phyloP scores from a whole-genome alignment of 805 yeast species.

The Alloascoidea hylecoeti region DNA sequence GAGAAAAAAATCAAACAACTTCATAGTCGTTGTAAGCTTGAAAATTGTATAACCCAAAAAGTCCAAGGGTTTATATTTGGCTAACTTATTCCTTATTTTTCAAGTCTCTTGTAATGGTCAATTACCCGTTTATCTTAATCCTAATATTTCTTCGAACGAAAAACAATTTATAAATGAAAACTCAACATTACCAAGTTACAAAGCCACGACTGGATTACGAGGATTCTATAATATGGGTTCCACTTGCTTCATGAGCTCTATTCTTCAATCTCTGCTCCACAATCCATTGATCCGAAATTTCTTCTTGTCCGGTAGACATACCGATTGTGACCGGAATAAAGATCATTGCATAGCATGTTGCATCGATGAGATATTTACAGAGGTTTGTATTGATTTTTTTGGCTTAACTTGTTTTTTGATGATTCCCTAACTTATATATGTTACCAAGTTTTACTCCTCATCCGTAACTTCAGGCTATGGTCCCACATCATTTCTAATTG shows the following conservation, averaged over 20 bases:
- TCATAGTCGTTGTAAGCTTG: background rate
- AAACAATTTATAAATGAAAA: slow-evolving; percentile 17
- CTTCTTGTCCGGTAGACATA: slow-evolving; percentile 64
- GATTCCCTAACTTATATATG: no score
- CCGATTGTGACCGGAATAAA: slow-evolving; percentile 22
- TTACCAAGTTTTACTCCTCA: slow-evolving; percentile 50
- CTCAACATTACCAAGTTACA: slow-evolving; percentile 28
- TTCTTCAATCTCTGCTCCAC: slow-evolving; percentile 81
- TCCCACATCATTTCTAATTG: slow-evolving; percentile 62
- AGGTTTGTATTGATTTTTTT: slow-evolving; percentile 12
- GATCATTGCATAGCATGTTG: slow-evolving; percentile 71
- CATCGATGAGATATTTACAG: slow-evolving; percentile 61
- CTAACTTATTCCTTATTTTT: no score
- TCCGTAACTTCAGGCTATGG: slow-evolving; percentile 58
- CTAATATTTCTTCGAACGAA: slow-evolving; percentile 6
- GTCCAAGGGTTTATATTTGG: no score
- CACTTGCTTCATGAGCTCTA: slow-evolving; percentile 91
- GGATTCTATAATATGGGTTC: slow-evolving; percentile 94
- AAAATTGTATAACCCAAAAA: no score
- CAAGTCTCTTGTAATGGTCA: no score
- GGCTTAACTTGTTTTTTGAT: no score
- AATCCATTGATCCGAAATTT: slow-evolving; percentile 76
- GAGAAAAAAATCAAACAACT: slow-evolving; percentile 5
- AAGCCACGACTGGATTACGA: slow-evolving; percentile 63
- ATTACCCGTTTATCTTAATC: no score